Conservation (phyloP, 208 protist genomes). For the Acanthamoeba castellanii region DNA sequence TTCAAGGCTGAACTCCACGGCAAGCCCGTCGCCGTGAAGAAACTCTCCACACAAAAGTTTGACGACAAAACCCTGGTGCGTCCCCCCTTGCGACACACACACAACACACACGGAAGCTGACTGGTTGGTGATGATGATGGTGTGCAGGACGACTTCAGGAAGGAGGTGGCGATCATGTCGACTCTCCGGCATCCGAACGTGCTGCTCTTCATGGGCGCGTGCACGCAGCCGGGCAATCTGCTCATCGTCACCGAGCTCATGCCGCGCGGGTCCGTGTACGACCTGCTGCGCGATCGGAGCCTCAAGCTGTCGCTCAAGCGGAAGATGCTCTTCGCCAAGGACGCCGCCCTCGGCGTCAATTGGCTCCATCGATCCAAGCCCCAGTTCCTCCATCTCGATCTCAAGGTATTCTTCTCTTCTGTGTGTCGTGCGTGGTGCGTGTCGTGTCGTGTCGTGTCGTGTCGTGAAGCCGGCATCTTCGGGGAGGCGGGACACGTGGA, state of each 20-base stretch:
- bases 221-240: conserved; percentile 72
- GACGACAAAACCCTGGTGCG: conserved; percentile 60
- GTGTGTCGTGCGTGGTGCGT: not conserved
- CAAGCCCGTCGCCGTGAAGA: conserved; percentile 64
- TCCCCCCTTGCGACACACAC: not conserved
- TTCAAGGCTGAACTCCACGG: conserved; percentile 63
- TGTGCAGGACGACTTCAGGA: conserved; percentile 70
- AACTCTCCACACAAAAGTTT: conserved; percentile 74
- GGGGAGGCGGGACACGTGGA: too few relatives aligned
- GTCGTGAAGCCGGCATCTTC: too few relatives aligned
- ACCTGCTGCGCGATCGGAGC: conserved; percentile 48
- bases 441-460: not conserved
- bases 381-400: conserved; percentile 73
- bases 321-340: conserved; percentile 74
- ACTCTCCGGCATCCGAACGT: conserved; percentile 73
- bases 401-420: conserved; percentile 23
- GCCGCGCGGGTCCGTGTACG: conserved; percentile 67
- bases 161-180: conserved; percentile 73
- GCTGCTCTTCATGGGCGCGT: conserved; percentile 74
- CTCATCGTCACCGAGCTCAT: conserved; percentile 72
- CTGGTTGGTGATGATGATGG: not conserved
- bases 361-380: conserved; percentile 74
- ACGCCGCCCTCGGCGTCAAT: conserved; percentile 69
- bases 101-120: too few relatives aligned
- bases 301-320: conserved; percentile 69